Base-by-base conservation (phyloP, 2,329 filamentous ascomycete species). In the Talaromyces verruculosus region DNA sequence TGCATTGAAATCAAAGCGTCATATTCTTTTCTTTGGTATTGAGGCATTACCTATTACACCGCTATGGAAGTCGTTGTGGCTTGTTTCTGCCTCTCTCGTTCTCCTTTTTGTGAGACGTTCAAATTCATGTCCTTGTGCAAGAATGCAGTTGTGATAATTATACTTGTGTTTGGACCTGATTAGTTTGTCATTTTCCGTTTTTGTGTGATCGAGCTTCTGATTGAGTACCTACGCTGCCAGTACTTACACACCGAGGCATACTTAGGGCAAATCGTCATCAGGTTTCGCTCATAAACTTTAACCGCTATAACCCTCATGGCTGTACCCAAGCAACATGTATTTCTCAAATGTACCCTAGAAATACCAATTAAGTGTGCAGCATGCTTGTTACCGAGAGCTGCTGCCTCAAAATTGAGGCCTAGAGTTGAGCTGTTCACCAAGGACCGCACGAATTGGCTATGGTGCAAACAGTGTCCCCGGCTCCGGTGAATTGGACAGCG, bases 351-450 rank as follows among this genome's bases (percentile, higher is more conserved):
- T 35, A 35, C 10, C 10, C 10, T 35, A 35, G 33, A 35, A 4
- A 35, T 35, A 35, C 33, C 11, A 41, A 17, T 17, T 2, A 41
- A 41, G 15, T 17, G 37, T 41, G 37, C 37, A 41, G 89, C 84
- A 74, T 35, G 10, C 10, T 33, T 10, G 8, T 33, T 33, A 33
- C 33, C 33, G 33, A 33, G 33, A 10, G 33, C 33, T 33, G 8
- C 33, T 33, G 7, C 33, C 33, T 30, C 28, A 30, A 30, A 7
- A 30, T 33, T 33, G 7, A 10, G 30, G 30, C 30, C 30, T 33
- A 33, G 30, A 33, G 30, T 8, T 33, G 30, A 33, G 7, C 30
- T 33, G 30, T 33, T 33, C 30, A 33, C 30, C 30, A 33, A 33
- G 30, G 30, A 33, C 30, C 30, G 30, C 30, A 8, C 30, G 30